These are phyloP conservation scores for Sporothrix globosa DNA, from an alignment of 2,329 filamentous ascomycete species.

Conservation along the genomic window DNA sequence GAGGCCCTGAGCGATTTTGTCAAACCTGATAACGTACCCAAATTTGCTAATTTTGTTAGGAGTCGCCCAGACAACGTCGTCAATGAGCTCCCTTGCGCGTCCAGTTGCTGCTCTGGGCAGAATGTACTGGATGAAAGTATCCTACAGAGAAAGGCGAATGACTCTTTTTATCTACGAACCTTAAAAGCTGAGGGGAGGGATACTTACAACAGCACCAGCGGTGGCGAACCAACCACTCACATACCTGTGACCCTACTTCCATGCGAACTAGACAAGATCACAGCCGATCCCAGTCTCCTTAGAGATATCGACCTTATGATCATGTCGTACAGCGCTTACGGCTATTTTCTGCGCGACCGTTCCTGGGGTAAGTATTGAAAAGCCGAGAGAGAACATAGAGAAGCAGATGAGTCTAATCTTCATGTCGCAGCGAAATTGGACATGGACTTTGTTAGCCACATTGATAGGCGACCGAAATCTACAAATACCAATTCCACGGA, in stretches of 20 bases:
- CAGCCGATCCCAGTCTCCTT: background rate
- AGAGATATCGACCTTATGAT: background rate
- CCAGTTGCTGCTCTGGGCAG: background rate
- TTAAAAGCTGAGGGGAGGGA: background rate
- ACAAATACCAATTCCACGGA: background rate
- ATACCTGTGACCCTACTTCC: background rate
- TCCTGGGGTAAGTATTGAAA: constrained; percentile 11
- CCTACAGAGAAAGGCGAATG: background rate
- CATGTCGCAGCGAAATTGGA: background rate
- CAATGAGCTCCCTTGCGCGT: no score
- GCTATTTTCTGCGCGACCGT: constrained; percentile 7
- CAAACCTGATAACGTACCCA: no score
- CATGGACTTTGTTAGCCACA: background rate
- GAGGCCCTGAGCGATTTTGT: background rate
- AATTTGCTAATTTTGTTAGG: no score
- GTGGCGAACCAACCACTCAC: background rate
- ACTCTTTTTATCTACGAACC: background rate
- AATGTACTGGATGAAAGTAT: background rate
- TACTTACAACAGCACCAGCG: background rate
- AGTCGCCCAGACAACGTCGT: no score
- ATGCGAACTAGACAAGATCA: background rate
- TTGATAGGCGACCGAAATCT: background rate
- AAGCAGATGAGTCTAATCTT: background rate
- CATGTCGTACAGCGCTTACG: background rate
- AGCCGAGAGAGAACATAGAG: no score